Base-by-base conservation (phyloP, 78 protist genomes). In the Dictyostelium purpureum region DNA sequence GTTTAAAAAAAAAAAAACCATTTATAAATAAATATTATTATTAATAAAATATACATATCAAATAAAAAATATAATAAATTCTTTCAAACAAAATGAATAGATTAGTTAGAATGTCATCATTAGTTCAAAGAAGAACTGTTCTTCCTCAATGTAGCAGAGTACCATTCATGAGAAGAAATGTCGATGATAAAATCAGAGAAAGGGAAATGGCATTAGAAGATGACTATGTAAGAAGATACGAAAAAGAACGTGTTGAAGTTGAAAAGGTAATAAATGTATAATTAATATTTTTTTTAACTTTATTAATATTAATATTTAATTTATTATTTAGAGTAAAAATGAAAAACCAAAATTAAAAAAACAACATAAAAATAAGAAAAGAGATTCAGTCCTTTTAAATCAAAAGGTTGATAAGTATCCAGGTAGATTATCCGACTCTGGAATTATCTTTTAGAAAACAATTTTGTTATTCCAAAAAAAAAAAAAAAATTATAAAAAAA, bases 131-230 rank as follows among this genome's bases (percentile, higher is more conserved):
- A n/a, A n/a, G n/a, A n/a, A n/a, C n/a, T n/a, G n/a, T n/a, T n/a
- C n/a, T n/a, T n/a, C n/a, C n/a, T n/a, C n/a, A n/a, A n/a, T n/a
- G n/a, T n/a, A n/a, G n/a, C n/a, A n/a, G n/a, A n/a, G n/a, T n/a
- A n/a, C n/a, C n/a, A n/a, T n/a, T n/a, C n/a, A n/a, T n/a, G n/a
- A n/a, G n/a, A 63, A 67, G 75, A 67, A 67, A 21, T 67, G 9
- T 67, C 16, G 75, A 67, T 33, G 21, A 31, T 14, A 67, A 67
- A 42, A 71, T 71, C 26, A 71, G 45, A 71, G 78, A 71, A 12
- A 71, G 78, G 43, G 78, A 71, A 71, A 71, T 43, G 0, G 78
- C 57, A 2, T 43, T 71, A 14, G 78, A 71, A 26, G 78, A 71
- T 71, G 57, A 43, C 10, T 71, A 45, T 43, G 78, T 71, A 24